These are phyloP conservation scores for Rhodotorula glutinis DNA, from an alignment of 1,284 basidiomycete species.

Conservation along the genomic window DNA sequence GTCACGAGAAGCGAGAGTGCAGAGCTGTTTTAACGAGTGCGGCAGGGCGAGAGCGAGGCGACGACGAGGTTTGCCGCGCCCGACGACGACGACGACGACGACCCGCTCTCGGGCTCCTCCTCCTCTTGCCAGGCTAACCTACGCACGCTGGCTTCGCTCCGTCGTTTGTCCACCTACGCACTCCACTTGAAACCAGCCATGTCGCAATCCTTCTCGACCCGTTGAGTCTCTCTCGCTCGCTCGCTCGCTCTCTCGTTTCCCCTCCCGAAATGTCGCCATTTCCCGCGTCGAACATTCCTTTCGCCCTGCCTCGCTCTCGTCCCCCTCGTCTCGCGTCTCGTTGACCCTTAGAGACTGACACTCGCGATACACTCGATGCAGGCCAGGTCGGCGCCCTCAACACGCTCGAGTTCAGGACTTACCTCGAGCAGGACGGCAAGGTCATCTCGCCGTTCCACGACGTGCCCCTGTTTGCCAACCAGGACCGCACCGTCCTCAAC, in stretches of 20 bases:
- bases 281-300: background rate
- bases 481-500: conserved; percentile 52
- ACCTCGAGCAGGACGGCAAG: conserved; percentile 79
- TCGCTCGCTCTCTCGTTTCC: background rate
- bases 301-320: background rate
- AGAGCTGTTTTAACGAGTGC: no score
- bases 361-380: background rate
- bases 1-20: no score
- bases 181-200: background rate
- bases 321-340: background rate
- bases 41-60: no score
- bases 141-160: conserved; percentile 8
- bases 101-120: no score
- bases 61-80: no score
- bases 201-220: background rate
- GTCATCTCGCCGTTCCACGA: conserved; percentile 92
- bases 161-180: background rate
- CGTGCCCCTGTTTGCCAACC: conserved; percentile 92
- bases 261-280: no score
- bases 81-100: no score
- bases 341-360: background rate
- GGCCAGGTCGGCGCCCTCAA: conserved; percentile 71
- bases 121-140: no score
- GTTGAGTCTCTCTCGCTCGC: background rate
- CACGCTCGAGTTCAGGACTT: conserved; percentile 94